Base-by-base conservation (phyloP, 257 asterid genomes). In the Forsythia suspensa region DNA sequence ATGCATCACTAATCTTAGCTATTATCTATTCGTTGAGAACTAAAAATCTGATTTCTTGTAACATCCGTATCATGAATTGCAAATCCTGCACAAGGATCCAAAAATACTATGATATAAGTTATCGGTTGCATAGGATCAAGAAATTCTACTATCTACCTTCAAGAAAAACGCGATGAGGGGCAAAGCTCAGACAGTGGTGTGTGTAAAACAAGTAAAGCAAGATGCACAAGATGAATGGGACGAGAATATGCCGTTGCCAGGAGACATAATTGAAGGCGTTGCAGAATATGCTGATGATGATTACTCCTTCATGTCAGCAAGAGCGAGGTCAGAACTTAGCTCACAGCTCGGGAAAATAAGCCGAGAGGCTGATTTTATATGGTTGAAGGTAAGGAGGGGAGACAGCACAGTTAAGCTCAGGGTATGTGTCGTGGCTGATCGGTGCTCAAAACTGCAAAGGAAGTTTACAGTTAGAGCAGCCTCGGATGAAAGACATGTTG, bases 321-420 rank as follows among this genome's bases (percentile, higher is more conserved):
- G 81, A 72, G 86, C 82, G 8, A 82, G 84, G 73, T 82, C 90
- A 7, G 88, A 81, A 41, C 77, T 89, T 5, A 74, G 63, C 70
- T 59, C 69, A 3, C 82, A 72, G 13, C 87, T 89, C 0, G 81
- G 85, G 39, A 83, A 78, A 44, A 41, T 89, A 71, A 83, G 80
- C 70, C 79, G 85, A 4, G 79, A 75, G 72, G 65, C 83, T 4
- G 86, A 76, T 15, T 70, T 16, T 9, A 51, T 86, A 8, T 86
- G 90, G 94, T 41, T 90, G 75, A 90, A 88, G 78, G 92, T 90
- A 18, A 86, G 87, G 61, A 77, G 94, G 59, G 90, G 92, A 12
- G 88, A 80, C 20, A 75, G 81, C 38, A 63, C 72, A 12, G 41
- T 84, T 12, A 88, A 86, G 80, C 81, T 86, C 16, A 82, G 75